Conservation (phyloP, 2,329 filamentous ascomycete genomes). For the Fusarium pseudograminearum region DNA sequence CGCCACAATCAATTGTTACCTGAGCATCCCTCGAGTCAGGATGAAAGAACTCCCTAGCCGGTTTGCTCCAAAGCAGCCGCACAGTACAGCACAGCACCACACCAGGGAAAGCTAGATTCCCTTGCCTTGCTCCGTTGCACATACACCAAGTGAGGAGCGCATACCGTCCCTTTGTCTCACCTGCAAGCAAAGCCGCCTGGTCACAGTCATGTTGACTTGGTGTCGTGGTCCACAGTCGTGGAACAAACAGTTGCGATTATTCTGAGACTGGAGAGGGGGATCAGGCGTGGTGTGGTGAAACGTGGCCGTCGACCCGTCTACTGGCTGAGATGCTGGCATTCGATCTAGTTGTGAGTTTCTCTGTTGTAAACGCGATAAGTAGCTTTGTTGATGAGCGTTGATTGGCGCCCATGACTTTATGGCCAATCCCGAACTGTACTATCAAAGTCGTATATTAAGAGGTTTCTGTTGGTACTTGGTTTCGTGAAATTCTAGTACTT, state of each 20-base stretch:
- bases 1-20: constrained; percentile 28
- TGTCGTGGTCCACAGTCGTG: constrained; percentile 24
- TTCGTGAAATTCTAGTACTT: not conserved
- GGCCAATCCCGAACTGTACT: not conserved
- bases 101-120: constrained; percentile 15
- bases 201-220: constrained; percentile 18
- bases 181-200: constrained; percentile 26
- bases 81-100: not conserved
- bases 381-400: not conserved
- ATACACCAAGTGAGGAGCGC: constrained; percentile 17
- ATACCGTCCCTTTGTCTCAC: constrained; percentile 35
- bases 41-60: not conserved
- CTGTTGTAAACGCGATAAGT: not conserved
- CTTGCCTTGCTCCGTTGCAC: constrained; percentile 30
- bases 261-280: constrained; percentile 23
- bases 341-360: constrained; percentile 7
- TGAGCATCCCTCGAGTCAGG: constrained; percentile 27
- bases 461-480: not conserved
- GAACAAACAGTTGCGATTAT: constrained; percentile 31
- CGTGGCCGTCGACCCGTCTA: constrained; percentile 22
- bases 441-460: not conserved
- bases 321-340: constrained; percentile 21
- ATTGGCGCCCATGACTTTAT: not conserved
- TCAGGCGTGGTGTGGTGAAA: constrained; percentile 17
- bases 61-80: constrained; percentile 22